A percentile compares a stretch with the other conserved stretches of the same genome.
These are phyloP conservation scores for Phytophthora ohioensis DNA, from an alignment of 352 stramenopile species.

Conservation along the genomic window DNA sequence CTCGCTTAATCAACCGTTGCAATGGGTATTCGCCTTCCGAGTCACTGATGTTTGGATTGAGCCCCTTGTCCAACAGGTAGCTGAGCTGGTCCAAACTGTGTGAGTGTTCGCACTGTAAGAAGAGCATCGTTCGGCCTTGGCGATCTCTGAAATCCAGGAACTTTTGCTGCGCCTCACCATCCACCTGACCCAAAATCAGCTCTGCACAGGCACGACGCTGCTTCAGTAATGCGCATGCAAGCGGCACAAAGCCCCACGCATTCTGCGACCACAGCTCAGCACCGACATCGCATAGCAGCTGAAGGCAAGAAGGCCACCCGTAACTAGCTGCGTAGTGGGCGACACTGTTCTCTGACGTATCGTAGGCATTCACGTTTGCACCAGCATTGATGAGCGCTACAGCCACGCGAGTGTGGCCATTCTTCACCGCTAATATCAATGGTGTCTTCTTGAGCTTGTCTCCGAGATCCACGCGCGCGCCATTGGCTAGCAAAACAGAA, in stretches of 20 bases:
- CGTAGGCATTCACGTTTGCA: conserved; percentile 80
- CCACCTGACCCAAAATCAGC: conserved; percentile 64
- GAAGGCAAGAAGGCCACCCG: conserved; percentile 73
- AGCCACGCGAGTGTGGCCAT: conserved; percentile 65
- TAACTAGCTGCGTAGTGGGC: conserved; percentile 84
- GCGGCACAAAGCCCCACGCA: conserved; percentile 76
- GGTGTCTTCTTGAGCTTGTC: conserved; percentile 87
- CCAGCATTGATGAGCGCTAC: conserved; percentile 68
- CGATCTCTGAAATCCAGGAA: conserved; percentile 82
- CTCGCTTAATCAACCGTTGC: conserved; percentile 57
- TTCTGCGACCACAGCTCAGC: conserved; percentile 79
- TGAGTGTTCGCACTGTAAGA: conserved; percentile 82
- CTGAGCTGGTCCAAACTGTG: conserved; percentile 66
- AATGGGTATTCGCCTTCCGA: conserved; percentile 70
- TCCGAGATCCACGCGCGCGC: conserved; percentile 63
- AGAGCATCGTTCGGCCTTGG: conserved; percentile 81
- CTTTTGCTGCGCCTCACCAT: conserved; percentile 55
- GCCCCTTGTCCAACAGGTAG: conserved; percentile 75
- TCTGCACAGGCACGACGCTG: conserved; percentile 61
- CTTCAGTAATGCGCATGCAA: conserved; percentile 78
- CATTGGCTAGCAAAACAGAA: conserved; percentile 55
- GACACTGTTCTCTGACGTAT: conserved; percentile 80
- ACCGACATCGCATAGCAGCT: conserved; percentile 59
- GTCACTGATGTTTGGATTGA: conserved; percentile 76
- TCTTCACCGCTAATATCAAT: conserved; percentile 81